Percentiles rank a stretch among this genome's conserved stretches.
Conservation (phyloP, 78 protist genomes). For the Guillardia theta region DNA sequence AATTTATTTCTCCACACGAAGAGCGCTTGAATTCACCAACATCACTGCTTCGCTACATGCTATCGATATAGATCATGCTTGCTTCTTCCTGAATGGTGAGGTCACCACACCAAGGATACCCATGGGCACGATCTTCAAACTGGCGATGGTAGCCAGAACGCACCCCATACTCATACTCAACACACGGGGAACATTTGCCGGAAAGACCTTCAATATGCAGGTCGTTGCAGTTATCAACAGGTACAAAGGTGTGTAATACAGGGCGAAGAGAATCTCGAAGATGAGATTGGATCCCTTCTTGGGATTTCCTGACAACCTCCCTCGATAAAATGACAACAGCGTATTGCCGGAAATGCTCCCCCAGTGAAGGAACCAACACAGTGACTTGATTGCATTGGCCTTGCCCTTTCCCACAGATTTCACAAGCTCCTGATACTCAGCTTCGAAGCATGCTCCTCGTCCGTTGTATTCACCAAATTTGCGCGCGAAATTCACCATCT, state of each 20-base stretch:
- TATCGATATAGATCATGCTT: no score
- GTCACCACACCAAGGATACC: no score
- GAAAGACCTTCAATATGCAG: no score
- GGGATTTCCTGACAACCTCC: background rate
- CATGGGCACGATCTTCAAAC: no score
- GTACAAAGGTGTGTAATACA: background rate
- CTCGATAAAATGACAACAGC: background rate
- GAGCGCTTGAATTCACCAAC: no score
- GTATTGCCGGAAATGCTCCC: background rate
- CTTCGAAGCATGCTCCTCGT: background rate
- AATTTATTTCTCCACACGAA: no score
- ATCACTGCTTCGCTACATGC: no score
- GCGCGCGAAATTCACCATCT: background rate
- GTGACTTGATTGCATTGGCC: background rate
- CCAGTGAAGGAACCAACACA: conserved; percentile 1
- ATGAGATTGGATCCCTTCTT: background rate
- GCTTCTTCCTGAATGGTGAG: no score
- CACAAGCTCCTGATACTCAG: background rate
- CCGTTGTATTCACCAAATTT: background rate
- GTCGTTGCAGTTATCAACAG: no score
- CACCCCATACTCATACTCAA: no score
- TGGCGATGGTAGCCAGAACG: no score
- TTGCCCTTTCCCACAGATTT: background rate
- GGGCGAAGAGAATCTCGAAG: background rate
- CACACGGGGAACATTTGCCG: no score